Evolutionary conservation across 2,329 filamentous ascomycete genomes (phyloP).

Genomic region (Fusarium tuaranense): DNA sequence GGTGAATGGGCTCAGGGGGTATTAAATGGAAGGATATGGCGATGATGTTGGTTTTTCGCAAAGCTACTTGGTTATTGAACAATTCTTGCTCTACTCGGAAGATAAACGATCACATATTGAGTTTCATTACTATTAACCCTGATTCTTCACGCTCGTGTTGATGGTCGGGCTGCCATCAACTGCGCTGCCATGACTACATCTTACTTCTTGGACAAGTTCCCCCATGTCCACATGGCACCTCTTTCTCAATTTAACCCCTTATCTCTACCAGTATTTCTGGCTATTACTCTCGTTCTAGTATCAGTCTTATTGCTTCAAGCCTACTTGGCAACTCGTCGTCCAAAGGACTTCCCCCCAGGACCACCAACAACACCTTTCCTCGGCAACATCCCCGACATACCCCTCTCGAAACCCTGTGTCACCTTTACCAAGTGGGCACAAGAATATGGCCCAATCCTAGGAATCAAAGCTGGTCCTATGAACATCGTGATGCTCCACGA

Average conservation of each 20-base stretch:
- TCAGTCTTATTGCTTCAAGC: conserved; percentile 7
- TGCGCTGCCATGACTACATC: not conserved
- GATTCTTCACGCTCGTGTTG: not conserved
- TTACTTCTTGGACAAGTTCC: not conserved
- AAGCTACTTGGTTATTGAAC: not conserved
- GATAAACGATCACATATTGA: not conserved
- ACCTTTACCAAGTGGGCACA: conserved; percentile 49
- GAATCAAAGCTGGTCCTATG: conserved; percentile 46
- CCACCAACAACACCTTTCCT: conserved; percentile 30
- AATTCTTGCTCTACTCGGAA: not conserved
- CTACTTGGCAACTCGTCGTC: not conserved
- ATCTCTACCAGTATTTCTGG: not conserved
- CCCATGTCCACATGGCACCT: not conserved
- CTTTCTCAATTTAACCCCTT: not conserved
- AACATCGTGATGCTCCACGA: conserved; percentile 51
- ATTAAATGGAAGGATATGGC: not conserved
- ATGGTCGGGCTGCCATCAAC: not conserved
- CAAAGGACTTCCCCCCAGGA: conserved; percentile 25
- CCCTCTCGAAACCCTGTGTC: conserved; percentile 39
- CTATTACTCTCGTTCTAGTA: not conserved
- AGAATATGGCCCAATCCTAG: conserved; percentile 50
- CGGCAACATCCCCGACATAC: conserved; percentile 45
- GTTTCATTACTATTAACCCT: not conserved
- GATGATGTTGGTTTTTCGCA: not conserved
- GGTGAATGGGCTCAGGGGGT: not conserved